Evolutionary conservation across 306 rosid genomes (phyloP).

Genomic region (Cucurbita pepo): DNA sequence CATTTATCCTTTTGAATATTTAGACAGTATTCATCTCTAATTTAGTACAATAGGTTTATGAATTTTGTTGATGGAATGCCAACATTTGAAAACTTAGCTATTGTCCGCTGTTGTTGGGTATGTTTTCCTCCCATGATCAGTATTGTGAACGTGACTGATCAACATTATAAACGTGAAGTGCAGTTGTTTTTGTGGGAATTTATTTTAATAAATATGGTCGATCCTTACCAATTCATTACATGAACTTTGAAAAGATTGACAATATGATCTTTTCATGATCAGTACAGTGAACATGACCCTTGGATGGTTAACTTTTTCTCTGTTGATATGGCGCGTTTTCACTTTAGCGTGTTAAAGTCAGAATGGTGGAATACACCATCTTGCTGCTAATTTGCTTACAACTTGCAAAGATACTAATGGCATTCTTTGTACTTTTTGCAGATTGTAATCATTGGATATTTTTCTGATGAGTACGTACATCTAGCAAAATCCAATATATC

Average conservation of each 20-base stretch:
- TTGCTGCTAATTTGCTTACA: neutral
- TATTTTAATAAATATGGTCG: neutral
- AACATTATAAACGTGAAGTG: neutral
- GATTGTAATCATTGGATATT: constrained; percentile 67
- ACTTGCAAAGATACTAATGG: neutral
- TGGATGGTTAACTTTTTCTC: neutral
- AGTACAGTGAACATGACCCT: too few species aligned
- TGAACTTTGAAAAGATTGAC: neutral
- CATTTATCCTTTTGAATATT: neutral
- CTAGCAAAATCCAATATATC: constrained; percentile 45
- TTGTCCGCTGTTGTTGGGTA: neutral
- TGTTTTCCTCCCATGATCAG: neutral
- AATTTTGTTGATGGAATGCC: neutral
- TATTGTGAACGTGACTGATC: neutral
- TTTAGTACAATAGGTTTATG: neutral
- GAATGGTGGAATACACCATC: neutral
- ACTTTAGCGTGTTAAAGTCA: neutral
- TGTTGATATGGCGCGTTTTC: neutral
- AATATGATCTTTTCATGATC: neutral
- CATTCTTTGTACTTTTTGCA: constrained; percentile 21
- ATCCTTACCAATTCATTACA: neutral
- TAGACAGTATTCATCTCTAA: neutral
- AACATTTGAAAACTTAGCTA: neutral
- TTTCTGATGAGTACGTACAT: constrained; percentile 37
- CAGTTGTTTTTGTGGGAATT: neutral